phyloP scores from a whole-genome alignment of 2,329 filamentous ascomycete genomes.

The Epichloe typhina region DNA sequence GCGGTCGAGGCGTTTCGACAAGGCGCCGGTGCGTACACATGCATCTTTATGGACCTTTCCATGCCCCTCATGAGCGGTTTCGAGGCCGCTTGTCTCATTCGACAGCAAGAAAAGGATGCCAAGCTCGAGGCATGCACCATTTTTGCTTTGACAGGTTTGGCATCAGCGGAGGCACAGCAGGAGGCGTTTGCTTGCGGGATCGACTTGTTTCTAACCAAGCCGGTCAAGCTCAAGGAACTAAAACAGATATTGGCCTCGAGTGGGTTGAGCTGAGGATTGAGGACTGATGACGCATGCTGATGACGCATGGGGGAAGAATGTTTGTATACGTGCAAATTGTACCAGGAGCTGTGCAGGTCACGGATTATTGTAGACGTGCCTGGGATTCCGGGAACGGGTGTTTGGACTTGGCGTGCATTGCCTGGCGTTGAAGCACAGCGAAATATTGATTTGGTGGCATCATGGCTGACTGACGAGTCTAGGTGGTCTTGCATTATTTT shows the following conservation, averaged over 20 bases:
- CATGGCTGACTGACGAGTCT: too few species aligned
- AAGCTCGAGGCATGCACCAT: constrained; percentile 28
- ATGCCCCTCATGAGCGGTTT: constrained; percentile 42
- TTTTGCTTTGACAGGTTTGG: constrained; percentile 37
- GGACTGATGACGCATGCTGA: background rate
- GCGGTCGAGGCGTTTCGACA: constrained; percentile 13
- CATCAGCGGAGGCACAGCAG: constrained; percentile 30
- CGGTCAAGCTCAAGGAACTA: constrained; percentile 27
- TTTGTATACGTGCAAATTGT: background rate
- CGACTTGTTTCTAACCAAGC: constrained; percentile 39
- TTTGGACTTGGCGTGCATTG: background rate
- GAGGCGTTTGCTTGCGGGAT: constrained; percentile 37
- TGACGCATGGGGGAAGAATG: too few species aligned
- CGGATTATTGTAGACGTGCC: background rate
- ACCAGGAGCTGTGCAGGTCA: background rate
- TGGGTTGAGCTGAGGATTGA: background rate
- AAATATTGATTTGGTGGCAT: too few species aligned
- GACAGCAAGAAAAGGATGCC: constrained; percentile 31
- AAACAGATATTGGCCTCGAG: background rate
- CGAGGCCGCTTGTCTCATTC: constrained; percentile 31
- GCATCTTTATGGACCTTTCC: constrained; percentile 31
- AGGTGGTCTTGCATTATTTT: background rate
- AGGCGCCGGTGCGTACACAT: constrained; percentile 8
- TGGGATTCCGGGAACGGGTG: too few species aligned
- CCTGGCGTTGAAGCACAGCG: too few species aligned